A percentile compares a stretch with the other conserved stretches of the same genome.
Evolutionary conservation across 2,329 filamentous ascomycete species (phyloP).

Genomic region (Aspergillus aculeatus): DNA sequence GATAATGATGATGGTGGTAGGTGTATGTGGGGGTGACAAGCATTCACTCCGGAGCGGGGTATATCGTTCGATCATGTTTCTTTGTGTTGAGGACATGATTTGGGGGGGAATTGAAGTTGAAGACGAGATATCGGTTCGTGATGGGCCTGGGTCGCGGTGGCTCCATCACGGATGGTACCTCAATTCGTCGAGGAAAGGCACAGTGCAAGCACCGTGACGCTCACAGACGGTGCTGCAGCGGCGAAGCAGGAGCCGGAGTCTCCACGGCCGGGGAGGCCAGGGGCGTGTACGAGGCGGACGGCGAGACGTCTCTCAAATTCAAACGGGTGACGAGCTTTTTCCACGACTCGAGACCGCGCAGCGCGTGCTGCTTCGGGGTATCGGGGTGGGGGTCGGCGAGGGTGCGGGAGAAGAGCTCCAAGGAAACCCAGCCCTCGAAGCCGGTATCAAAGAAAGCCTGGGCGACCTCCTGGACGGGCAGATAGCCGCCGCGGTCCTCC

Average conservation of each 20-base stretch:
- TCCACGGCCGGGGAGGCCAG: neutral
- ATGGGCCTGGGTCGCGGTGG: too few relatives aligned
- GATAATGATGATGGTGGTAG: too few relatives aligned
- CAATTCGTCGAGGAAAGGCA: neutral
- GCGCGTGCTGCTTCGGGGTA: slow-evolving; percentile 57
- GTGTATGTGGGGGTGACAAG: too few relatives aligned
- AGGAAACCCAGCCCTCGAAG: slow-evolving; percentile 68
- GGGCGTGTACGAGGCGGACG: neutral
- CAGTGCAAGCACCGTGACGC: neutral
- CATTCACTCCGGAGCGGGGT: too few relatives aligned
- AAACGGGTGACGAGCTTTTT: slow-evolving; percentile 42
- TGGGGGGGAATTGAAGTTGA: too few relatives aligned
- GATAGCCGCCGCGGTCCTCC: slow-evolving; percentile 61
- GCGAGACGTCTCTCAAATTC: slow-evolving; percentile 6
- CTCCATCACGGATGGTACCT: neutral
- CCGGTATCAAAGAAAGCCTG: slow-evolving; percentile 61
- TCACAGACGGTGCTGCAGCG: neutral
- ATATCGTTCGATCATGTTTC: too few relatives aligned
- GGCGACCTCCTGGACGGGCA: slow-evolving; percentile 64
- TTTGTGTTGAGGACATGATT: too few relatives aligned
- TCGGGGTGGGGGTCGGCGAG: slow-evolving; percentile 54
- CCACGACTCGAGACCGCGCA: slow-evolving; percentile 54
- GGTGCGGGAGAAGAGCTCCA: slow-evolving; percentile 66
- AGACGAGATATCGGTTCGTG: too few relatives aligned
- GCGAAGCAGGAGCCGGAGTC: neutral